A percentile compares a stretch with the other conserved stretches of the same genome.
These are phyloP conservation scores for Neopestalotiopsis clavispora DNA, from an alignment of 2,329 filamentous ascomycete genomes.

Conservation along the genomic window DNA sequence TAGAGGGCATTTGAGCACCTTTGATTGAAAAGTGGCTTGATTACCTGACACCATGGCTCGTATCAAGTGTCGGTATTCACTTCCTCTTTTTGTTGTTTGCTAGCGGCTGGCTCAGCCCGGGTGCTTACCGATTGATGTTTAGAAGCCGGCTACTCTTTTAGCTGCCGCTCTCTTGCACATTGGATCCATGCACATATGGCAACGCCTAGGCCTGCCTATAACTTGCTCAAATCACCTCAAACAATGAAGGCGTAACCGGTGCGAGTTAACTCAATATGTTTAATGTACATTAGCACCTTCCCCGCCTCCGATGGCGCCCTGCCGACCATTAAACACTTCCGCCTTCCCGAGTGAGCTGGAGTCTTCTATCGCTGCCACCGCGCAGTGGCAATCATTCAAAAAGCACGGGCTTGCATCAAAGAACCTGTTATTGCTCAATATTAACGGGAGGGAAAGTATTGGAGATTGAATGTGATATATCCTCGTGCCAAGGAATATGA, in stretches of 20 bases:
- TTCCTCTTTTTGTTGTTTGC: neutral
- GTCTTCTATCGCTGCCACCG: neutral
- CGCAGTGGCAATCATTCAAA: neutral
- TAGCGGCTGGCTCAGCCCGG: neutral
- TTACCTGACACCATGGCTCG: neutral
- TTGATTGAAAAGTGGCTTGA: neutral
- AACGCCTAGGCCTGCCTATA: constrained; percentile 35
- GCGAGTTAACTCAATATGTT: constrained; percentile 19
- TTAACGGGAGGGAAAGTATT: neutral
- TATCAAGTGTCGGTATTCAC: neutral
- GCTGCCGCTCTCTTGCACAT: neutral
- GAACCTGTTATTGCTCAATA: neutral
- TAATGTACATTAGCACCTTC: neutral
- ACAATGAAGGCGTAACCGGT: constrained; percentile 18
- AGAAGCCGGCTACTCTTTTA: constrained; percentile 1
- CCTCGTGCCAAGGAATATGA: no score
- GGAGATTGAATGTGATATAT: neutral
- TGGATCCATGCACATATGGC: neutral
- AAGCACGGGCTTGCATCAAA: no score
- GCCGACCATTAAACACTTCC: constrained; percentile 15
- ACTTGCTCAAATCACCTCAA: constrained; percentile 57
- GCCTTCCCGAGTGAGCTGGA: constrained; percentile 11
- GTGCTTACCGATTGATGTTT: neutral
- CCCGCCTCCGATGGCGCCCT: constrained; percentile 1
- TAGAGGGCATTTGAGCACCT: neutral